Conservation (phyloP, 495 filamentous ascomycete genomes). For the Neurospora terricola region DNA sequence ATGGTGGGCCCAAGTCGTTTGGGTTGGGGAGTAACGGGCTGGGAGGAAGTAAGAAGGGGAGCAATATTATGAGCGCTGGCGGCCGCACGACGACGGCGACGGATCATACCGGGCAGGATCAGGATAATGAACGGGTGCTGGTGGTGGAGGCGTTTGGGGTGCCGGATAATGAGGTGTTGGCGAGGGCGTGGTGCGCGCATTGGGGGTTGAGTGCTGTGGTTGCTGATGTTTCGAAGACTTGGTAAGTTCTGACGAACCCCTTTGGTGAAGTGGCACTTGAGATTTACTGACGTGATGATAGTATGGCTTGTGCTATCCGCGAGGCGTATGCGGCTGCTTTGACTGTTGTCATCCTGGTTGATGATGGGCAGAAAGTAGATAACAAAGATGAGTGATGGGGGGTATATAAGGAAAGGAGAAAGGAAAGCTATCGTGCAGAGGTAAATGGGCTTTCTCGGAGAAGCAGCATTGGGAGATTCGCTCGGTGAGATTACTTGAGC, state of each 20-base stretch:
- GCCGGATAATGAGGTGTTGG: conserved; percentile 62
- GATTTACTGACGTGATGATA: conserved; percentile 14
- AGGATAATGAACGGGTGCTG: conserved; percentile 49
- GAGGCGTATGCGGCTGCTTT: conserved; percentile 62
- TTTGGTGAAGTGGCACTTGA: not conserved
- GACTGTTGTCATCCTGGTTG: conserved; percentile 56
- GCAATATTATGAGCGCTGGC: not conserved
- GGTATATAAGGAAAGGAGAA: not conserved
- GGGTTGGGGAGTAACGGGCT: not conserved
- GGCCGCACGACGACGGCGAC: not conserved
- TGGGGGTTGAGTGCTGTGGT: conserved; percentile 59
- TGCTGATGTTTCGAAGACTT: conserved; percentile 56
- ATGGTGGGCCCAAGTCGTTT: not conserved
- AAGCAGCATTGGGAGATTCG: not conserved
- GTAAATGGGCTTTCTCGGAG: not conserved
- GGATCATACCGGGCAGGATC: conserved; percentile 1
- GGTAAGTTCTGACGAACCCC: conserved; percentile 28
- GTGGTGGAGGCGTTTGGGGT: conserved; percentile 63
- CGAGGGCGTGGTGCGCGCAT: conserved; percentile 61
- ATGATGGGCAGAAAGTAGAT: conserved; percentile 16
- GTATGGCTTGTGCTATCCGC: conserved; percentile 58
- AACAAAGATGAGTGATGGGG: conserved; percentile 9
- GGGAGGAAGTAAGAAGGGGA: not conserved
- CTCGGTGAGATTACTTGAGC: not conserved
- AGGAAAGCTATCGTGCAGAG: not conserved